These are phyloP conservation scores for Sporothrix schenckii DNA, from an alignment of 2,329 filamentous ascomycete species.

Conservation along the genomic window DNA sequence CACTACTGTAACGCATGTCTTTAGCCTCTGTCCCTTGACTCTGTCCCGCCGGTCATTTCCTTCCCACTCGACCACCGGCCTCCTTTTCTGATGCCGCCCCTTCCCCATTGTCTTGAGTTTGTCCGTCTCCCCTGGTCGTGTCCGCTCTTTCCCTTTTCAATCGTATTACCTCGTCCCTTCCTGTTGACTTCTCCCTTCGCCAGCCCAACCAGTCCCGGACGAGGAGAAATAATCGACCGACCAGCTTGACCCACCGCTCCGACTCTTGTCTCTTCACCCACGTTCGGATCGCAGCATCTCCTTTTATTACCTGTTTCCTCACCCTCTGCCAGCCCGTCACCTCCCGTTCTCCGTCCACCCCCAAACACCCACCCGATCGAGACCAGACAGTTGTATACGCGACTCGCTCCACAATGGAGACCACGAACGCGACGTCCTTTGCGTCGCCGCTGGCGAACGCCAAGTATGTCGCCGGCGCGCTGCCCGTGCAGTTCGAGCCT, in stretches of 20 bases:
- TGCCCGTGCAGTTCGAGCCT: slow-evolving; percentile 61
- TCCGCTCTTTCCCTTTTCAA: neutral
- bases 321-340: neutral
- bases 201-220: slow-evolving; percentile 19
- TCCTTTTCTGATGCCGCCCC: slow-evolving; percentile 1
- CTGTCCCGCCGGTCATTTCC: slow-evolving; percentile 4
- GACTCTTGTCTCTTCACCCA: neutral
- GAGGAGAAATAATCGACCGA: slow-evolving; percentile 30
- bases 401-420: slow-evolving; percentile 31
- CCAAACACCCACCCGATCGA: neutral
- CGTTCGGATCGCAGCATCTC: slow-evolving; percentile 19
- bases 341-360: neutral
- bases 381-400: neutral
- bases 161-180: neutral
- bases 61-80: slow-evolving; percentile 12
- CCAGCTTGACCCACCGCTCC: slow-evolving; percentile 7
- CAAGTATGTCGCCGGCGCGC: slow-evolving; percentile 52
- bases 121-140: neutral
- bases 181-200: neutral
- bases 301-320: slow-evolving; percentile 14
- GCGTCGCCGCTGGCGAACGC: slow-evolving; percentile 68
- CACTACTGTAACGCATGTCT: slow-evolving; percentile 19
- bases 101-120: neutral
- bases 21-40: neutral
- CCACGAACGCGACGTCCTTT: slow-evolving; percentile 64